Evolutionary conservation across 352 stramenopile genomes (phyloP), one percentile per base, ranked within the genome.

Genomic region (Globisporangium recalcitrans): DNA sequence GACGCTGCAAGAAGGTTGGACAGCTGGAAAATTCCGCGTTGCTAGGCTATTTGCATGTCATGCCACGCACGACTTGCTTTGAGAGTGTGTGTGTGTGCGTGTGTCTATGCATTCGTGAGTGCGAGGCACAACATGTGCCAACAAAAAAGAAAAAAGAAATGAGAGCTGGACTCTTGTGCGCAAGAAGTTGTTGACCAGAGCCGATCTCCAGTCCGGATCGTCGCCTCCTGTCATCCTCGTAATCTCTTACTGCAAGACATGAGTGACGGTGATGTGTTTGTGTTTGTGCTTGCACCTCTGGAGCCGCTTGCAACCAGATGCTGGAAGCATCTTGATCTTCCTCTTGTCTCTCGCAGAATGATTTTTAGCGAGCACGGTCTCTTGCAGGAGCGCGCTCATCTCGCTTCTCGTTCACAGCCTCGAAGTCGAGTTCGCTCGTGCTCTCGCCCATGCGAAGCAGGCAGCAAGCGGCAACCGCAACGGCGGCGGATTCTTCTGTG

Each of bases 341-440:
- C n/a, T n/a, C n/a, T n/a, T n/a, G n/a, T n/a, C n/a, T n/a, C n/a
- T n/a, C 3, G 13, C 5, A 44, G 19, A 16, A 42, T 42, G 13
- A 40, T 42, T 42, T 42, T 42, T n/a, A n/a, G n/a, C n/a, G n/a
- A n/a, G n/a, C n/a, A n/a, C n/a, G n/a, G n/a, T 19, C 34, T 19
- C 13, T 46, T 46, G 38, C 6, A 46, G 21, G 38, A 21, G 27
- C 34, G 34, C 34, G 26, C 48, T 19, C 48, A 54, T 36, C 26
- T 54, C 16, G 48, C 8, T 54, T 53, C 22, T 53, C 47, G 47
- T 36, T 38, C 26, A 21, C 48, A 54, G 26, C 48, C 48, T 19
- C 6, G 10, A 24, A 44, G 32, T 38, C 14, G n/a, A 9, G 32
- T 14, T 38, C 32, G 10, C 32, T 38, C 10, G 3, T 32, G 21